Conservation (phyloP, 2,329 filamentous ascomycete species). For the Colletotrichum acutatum region DNA sequence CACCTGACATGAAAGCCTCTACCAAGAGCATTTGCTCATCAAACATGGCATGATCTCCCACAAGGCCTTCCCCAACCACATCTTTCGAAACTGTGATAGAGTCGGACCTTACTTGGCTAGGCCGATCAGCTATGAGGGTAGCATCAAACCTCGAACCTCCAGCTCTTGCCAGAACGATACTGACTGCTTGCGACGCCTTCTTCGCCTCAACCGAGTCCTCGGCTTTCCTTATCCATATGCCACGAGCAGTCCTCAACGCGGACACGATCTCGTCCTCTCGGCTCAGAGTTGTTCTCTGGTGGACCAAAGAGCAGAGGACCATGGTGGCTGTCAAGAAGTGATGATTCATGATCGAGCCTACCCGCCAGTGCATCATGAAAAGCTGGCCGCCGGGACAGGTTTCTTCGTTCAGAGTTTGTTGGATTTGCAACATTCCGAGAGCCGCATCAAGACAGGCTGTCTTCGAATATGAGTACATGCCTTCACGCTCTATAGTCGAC, state of each 20-base stretch:
- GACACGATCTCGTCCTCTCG: background rate
- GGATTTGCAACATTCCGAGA: constrained; percentile 38
- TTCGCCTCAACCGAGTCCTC: background rate
- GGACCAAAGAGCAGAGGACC: constrained; percentile 34
- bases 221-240: background rate
- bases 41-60: background rate
- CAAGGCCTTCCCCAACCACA: background rate
- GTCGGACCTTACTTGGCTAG: background rate
- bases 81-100: no score
- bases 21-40: background rate
- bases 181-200: constrained; percentile 5
- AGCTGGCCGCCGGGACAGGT: constrained; percentile 38
- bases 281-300: background rate
- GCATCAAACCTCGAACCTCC: constrained; percentile 18
- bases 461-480: constrained; percentile 41
- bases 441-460: constrained; percentile 39
- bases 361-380: constrained; percentile 30
- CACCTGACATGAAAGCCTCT: background rate
- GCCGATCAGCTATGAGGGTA: background rate
- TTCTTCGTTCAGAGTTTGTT: constrained; percentile 41
- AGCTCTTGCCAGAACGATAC: constrained; percentile 18
- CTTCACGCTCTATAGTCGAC: background rate
- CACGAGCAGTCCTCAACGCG: background rate
- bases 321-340: constrained; percentile 41
- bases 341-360: constrained; percentile 35